A percentile compares a stretch with the other conserved stretches of the same genome.
phyloP scores from a whole-genome alignment of 1,284 basidiomycete genomes.

The Fomitopsis betulina region DNA sequence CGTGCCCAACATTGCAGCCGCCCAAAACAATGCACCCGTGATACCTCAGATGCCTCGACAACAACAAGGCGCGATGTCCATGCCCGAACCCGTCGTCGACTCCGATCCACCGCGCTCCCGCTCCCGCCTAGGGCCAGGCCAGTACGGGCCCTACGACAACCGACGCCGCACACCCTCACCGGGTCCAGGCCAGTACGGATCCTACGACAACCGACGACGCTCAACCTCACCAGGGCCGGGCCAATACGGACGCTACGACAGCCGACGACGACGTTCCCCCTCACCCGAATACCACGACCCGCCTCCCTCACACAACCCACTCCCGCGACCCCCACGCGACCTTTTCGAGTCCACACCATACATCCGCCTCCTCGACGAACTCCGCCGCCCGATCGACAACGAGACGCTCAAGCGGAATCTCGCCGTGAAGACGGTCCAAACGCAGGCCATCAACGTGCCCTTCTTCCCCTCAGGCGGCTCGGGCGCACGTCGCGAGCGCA shows the following conservation, averaged over 20 bases:
- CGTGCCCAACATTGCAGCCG: background rate
- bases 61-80: constrained; percentile 1
- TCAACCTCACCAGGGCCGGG: no score
- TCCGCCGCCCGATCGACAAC: constrained; percentile 16
- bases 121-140: constrained; percentile 14
- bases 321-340: constrained; percentile 17
- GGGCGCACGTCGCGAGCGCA: constrained; percentile 8
- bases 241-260: constrained; percentile 15
- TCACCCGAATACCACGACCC: constrained; percentile 4
- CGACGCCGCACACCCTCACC: no score
- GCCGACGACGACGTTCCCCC: background rate
- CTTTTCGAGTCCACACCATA: constrained; percentile 17
- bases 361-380: constrained; percentile 12
- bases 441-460: constrained; percentile 1
- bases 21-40: background rate
- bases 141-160: constrained; percentile 14
- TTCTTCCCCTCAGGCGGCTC: background rate
- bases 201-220: background rate
- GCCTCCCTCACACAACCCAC: constrained; percentile 13
- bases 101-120: constrained; percentile 10
- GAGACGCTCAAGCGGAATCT: constrained; percentile 12
- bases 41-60: constrained; percentile 4
- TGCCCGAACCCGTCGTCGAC: constrained; percentile 8
- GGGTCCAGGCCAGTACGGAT: constrained; percentile 20
- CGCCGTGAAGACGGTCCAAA: background rate